phyloP scores from a whole-genome alignment of 108 stramenopile genomes.

The Skeletonema menzelii region DNA sequence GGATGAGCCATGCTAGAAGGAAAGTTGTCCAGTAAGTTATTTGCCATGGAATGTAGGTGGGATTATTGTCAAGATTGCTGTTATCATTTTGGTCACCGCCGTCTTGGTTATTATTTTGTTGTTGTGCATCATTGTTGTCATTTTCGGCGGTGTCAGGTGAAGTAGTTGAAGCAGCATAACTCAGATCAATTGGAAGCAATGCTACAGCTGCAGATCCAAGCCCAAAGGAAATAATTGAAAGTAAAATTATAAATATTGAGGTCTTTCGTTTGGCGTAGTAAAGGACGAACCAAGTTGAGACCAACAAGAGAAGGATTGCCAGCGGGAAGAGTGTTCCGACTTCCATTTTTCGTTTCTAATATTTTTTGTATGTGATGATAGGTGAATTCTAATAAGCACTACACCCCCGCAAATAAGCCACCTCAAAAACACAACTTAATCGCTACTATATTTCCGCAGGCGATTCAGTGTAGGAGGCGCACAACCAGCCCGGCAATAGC shows the following conservation, averaged over 20 bases:
- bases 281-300: conserved; percentile 43
- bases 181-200: conserved; percentile 59
- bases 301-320: conserved; percentile 30
- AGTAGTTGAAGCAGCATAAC: conserved; percentile 26
- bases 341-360: conserved; percentile 4
- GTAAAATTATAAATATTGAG: conserved; percentile 19
- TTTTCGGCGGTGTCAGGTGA: background rate
- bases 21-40: conserved; percentile 81
- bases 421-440: too few species aligned
- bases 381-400: too few species aligned
- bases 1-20: conserved; percentile 69
- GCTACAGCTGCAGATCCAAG: conserved; percentile 45
- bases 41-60: conserved; percentile 50
- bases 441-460: too few species aligned
- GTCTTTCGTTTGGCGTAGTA: conserved; percentile 51
- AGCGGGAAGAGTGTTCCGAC: conserved; percentile 28
- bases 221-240: conserved; percentile 40
- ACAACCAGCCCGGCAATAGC: too few species aligned
- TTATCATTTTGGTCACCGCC: conserved; percentile 1
- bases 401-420: too few species aligned
- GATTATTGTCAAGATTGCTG: conserved; percentile 19
- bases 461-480: too few species aligned
- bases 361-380: too few species aligned
- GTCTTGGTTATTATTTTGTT: background rate
- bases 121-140: background rate